Evolutionary conservation across 805 yeast genomes (phyloP), one percentile per base, ranked within the genome.

Genomic region (Candida mattraensis): DNA sequence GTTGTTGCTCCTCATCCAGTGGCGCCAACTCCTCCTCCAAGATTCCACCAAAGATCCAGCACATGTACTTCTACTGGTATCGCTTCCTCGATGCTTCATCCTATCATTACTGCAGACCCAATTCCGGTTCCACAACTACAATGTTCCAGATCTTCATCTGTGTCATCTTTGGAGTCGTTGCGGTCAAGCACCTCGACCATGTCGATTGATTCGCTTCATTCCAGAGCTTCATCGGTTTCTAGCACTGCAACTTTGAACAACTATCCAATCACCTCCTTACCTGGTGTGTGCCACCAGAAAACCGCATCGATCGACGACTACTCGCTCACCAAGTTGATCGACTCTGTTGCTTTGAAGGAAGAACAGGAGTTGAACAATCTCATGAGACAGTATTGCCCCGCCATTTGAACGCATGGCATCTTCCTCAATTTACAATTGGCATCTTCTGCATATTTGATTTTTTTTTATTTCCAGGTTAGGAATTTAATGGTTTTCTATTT

Each of bases 371-470:
- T 61, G 28, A 56, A 50, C 35, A 51, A 50, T 19, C 41, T 60
- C 24, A 56, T 61, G 48, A 60, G 57, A 50, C 59, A 57, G 39
- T 61, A 61, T 48, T 59, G 64, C 34, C 47, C 58, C 32, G 42
- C 35, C 24, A 33, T 37, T 12, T 43, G 32, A 33, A 18, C 39
- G 34, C 39, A 36, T 24, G 17, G 30, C 35, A 36, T 36, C 20
- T n/a, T n/a, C n/a, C n/a, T n/a, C n/a, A n/a, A n/a, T n/a, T n/a
- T n/a, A n/a, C n/a, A n/a, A n/a, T n/a, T n/a, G n/a, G n/a, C n/a
- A n/a, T n/a, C n/a, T n/a, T n/a, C n/a, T n/a, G n/a, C n/a, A n/a
- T n/a, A n/a, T n/a, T n/a, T n/a, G n/a, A n/a, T n/a, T n/a, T n/a
- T n/a, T n/a, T n/a, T n/a, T n/a, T n/a, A n/a, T n/a, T n/a, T n/a